Percentiles rank a stretch among this genome's conserved stretches.
Conservation (phyloP, 2,329 filamentous ascomycete genomes). For the Aspergillus caelatus region DNA sequence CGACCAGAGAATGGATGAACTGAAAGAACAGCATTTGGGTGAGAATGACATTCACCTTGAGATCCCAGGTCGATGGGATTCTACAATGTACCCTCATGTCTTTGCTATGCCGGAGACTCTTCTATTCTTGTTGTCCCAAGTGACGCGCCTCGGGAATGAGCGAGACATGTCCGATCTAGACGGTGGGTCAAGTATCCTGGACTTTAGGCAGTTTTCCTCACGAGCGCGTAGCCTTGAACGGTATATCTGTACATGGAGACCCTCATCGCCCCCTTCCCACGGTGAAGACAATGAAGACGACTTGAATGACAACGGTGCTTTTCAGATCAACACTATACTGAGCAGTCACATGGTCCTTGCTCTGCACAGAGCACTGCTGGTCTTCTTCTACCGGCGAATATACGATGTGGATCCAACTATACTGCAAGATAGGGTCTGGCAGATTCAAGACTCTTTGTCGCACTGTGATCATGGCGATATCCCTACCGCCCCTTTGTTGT, state of each 20-base stretch:
- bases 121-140: slow-evolving; percentile 45
- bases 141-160: slow-evolving; percentile 49
- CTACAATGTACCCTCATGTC: slow-evolving; percentile 49
- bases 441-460: slow-evolving; percentile 41
- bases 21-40: slow-evolving; percentile 43
- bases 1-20: slow-evolving; percentile 32
- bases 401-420: slow-evolving; percentile 46
- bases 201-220: slow-evolving; percentile 33
- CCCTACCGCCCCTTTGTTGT: slow-evolving; percentile 41
- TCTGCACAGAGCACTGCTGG: slow-evolving; percentile 48
- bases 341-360: slow-evolving; percentile 39
- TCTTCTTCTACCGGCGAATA: slow-evolving; percentile 52
- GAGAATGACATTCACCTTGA: slow-evolving; percentile 51
- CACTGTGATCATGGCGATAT: slow-evolving; percentile 36
- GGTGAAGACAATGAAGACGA: background rate
- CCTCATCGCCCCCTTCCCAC: slow-evolving; percentile 6
- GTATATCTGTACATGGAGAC: slow-evolving; percentile 29
- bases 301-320: background rate
- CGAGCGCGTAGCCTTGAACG: slow-evolving; percentile 39
- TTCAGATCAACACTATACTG: slow-evolving; percentile 15
- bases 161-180: slow-evolving; percentile 36
- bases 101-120: slow-evolving; percentile 50
- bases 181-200: slow-evolving; percentile 11
- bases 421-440: slow-evolving; percentile 42
- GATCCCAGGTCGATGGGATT: slow-evolving; percentile 42